Percentiles rank a stretch among this genome's conserved stretches.
These are phyloP conservation scores for Paramecium caudatum DNA, from an alignment of 73 alveolate species.

Conservation along the genomic window DNA sequence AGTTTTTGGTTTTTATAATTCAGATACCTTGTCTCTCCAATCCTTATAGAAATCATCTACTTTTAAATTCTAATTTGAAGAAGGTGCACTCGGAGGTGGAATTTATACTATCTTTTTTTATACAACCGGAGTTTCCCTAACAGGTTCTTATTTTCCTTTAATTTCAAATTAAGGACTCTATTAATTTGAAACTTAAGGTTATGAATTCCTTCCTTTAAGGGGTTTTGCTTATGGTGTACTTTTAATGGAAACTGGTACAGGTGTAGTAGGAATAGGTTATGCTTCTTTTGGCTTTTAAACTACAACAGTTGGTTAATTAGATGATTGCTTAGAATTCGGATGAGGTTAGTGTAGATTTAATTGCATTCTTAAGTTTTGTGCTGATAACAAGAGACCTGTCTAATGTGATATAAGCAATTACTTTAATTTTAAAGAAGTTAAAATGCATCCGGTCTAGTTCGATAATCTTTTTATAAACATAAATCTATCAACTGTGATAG, in stretches of 20 bases:
- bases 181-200: too few relatives aligned
- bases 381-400: conserved; percentile 25
- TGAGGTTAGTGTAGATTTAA: conserved; percentile 22
- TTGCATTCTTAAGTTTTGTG: not conserved
- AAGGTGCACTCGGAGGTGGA: conserved; percentile 46
- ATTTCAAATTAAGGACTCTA: not conserved
- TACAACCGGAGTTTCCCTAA: conserved; percentile 41
- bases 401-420: not conserved
- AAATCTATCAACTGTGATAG: conserved; percentile 87
- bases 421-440: conserved; percentile 79
- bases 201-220: conserved; percentile 6
- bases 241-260: conserved; percentile 18
- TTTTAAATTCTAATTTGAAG: not conserved
- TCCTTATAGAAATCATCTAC: conserved; percentile 51
- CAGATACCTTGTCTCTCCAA: conserved; percentile 55
- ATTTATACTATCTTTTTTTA: not conserved
- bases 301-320: not conserved
- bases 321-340: conserved; percentile 18
- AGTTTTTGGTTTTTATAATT: conserved; percentile 22
- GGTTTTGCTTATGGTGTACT: conserved; percentile 42
- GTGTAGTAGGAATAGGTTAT: conserved; percentile 3
- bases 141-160: conserved; percentile 55
- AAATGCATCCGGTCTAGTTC: conserved; percentile 90
- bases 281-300: conserved; percentile 29
- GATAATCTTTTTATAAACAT: conserved; percentile 91